A percentile compares a stretch with the other conserved stretches of the same genome.
These are phyloP conservation scores for Colletotrichum caudatum DNA, from an alignment of 2,329 filamentous ascomycete genomes.

Conservation along the genomic window DNA sequence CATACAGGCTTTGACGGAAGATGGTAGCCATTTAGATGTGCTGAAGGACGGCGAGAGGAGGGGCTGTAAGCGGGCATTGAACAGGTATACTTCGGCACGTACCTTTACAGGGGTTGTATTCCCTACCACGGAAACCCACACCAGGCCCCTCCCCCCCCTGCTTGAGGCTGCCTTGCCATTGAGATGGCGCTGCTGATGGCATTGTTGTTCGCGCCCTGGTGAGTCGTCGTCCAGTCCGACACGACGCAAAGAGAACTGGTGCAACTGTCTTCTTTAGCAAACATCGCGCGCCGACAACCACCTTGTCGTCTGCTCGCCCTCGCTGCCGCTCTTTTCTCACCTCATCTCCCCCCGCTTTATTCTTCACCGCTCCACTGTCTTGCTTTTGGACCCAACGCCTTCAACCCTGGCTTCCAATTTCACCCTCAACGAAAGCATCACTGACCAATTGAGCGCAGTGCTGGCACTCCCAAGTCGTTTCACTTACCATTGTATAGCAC, in stretches of 20 bases:
- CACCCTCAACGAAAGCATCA: slow-evolving; percentile 35
- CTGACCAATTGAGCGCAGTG: slow-evolving; percentile 9
- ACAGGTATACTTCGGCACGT: not conserved
- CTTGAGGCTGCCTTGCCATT: slow-evolving; percentile 1
- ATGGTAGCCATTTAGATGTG: not conserved
- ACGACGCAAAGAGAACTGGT: slow-evolving; percentile 21
- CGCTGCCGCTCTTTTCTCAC: slow-evolving; percentile 1
- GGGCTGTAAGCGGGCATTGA: not conserved
- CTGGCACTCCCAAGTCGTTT: not conserved
- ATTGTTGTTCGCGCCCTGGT: slow-evolving; percentile 1
- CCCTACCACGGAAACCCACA: not conserved
- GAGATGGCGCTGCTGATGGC: slow-evolving; percentile 5
- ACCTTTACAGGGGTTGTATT: not conserved
- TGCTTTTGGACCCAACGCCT: slow-evolving; percentile 17
- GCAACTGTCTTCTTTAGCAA: slow-evolving; percentile 21
- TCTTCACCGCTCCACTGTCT: slow-evolving; percentile 34
- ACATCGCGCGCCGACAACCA: slow-evolving; percentile 28
- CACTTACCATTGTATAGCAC: not conserved
- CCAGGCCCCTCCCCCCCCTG: not conserved
- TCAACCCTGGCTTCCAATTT: not conserved
- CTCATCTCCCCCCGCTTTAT: not conserved
- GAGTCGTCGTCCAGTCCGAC: slow-evolving; percentile 19
- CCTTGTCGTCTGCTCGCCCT: slow-evolving; percentile 5
- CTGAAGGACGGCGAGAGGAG: not conserved
- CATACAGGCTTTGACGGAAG: not conserved